Evolutionary conservation across 1,284 basidiomycete species (phyloP).

Genomic region (Vanrija pseudolonga): DNA sequence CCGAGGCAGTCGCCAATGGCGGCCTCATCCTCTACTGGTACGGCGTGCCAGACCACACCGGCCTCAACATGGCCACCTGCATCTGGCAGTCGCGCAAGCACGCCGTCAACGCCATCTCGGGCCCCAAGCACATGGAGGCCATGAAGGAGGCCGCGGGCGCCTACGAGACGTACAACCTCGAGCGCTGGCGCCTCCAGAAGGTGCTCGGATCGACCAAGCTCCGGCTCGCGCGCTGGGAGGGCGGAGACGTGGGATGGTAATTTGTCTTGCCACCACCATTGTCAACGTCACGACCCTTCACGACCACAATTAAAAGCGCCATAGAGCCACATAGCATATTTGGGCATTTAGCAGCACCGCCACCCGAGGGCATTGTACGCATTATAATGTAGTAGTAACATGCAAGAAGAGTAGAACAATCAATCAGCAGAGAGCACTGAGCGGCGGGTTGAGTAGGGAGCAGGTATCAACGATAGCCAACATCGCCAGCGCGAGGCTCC

Average conservation of each 20-base stretch:
- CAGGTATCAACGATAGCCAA: no score
- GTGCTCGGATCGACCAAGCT: conserved; percentile 60
- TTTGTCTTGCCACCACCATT: no score
- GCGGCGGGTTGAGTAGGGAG: no score
- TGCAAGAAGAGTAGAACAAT: no score
- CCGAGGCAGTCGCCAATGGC: conserved; percentile 81
- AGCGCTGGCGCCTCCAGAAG: conserved; percentile 70
- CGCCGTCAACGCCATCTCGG: conserved; percentile 71
- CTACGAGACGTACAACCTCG: conserved; percentile 74
- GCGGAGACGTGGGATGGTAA: conserved; percentile 62
- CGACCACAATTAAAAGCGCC: no score
- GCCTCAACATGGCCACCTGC: conserved; percentile 88
- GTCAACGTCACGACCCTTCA: no score
- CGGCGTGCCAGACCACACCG: conserved; percentile 71
- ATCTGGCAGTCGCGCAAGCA: conserved; percentile 79
- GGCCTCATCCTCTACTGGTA: conserved; percentile 81
- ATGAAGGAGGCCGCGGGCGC: conserved; percentile 72
- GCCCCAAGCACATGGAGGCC: conserved; percentile 73
- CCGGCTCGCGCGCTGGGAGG: conserved; percentile 58
- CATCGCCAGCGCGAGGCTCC: no score
- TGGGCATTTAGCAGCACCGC: no score
- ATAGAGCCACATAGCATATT: no score
- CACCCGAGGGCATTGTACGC: no score
- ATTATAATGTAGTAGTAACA: no score
- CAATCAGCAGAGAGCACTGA: no score